phyloP scores from a whole-genome alignment of 2,329 filamentous ascomycete species.

The Ilyonectria mors-panacis region DNA sequence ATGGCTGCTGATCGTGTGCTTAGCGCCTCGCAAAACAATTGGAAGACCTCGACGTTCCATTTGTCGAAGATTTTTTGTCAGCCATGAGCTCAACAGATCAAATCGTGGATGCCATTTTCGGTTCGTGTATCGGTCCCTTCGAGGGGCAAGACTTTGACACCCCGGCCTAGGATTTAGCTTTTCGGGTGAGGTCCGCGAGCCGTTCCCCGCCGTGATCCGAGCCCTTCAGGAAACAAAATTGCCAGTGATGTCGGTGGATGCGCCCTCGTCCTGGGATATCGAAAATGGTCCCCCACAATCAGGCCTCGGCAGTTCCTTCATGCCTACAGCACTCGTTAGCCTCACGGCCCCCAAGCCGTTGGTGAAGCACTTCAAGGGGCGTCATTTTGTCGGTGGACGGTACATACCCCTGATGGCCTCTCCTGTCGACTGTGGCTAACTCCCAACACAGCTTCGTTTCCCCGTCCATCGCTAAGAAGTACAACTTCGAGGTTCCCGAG shows the following conservation, averaged over 20 bases:
- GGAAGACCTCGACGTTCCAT: constrained; percentile 84
- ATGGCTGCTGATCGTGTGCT: constrained; percentile 50
- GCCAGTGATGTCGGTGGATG: constrained; percentile 91
- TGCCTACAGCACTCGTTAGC: constrained; percentile 86
- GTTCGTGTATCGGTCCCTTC: constrained; percentile 60
- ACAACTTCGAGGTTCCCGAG: constrained; percentile 83
- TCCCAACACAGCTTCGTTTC: constrained; percentile 78
- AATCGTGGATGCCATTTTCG: constrained; percentile 93
- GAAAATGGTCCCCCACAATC: constrained; percentile 84
- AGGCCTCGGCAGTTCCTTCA: constrained; percentile 84
- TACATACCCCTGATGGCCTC: constrained; percentile 56
- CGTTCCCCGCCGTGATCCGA: constrained; percentile 86
- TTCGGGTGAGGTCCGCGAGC: constrained; percentile 90
- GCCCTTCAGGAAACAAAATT: constrained; percentile 80
- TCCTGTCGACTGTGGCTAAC: constrained; percentile 33
- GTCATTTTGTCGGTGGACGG: constrained; percentile 93
- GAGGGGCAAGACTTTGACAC: constrained; percentile 31
- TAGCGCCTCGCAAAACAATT: constrained; percentile 89
- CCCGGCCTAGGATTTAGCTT: constrained; percentile 85
- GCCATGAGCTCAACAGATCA: constrained; percentile 81
- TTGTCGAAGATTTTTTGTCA: constrained; percentile 82
- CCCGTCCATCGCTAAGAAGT: constrained; percentile 84
- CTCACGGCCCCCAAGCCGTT: constrained; percentile 95
- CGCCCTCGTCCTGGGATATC: constrained; percentile 95
- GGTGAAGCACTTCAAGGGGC: constrained; percentile 84